Evolutionary conservation across 257 asterid species (phyloP).

Genomic region (Coffea canephora): DNA sequence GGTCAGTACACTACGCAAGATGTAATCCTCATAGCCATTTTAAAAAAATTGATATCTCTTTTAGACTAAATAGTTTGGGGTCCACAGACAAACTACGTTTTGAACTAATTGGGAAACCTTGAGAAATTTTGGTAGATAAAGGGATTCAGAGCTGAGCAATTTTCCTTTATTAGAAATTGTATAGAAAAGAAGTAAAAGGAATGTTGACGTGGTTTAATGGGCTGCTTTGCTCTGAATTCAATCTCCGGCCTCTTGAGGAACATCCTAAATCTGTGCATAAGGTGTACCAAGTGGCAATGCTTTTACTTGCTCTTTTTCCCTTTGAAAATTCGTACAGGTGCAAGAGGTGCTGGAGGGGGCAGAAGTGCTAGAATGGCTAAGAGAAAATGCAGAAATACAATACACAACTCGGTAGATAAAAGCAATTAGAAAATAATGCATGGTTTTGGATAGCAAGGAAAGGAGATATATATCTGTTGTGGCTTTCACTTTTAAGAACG

Average conservation of each 20-base stretch:
- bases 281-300: background rate
- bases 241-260: background rate
- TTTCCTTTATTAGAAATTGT: background rate
- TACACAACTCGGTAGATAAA: conserved; percentile 48
- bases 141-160: background rate
- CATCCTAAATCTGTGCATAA: background rate
- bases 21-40: background rate
- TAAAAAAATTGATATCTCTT: background rate
- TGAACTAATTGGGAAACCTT: background rate
- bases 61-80: background rate
- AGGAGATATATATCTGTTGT: background rate
- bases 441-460: background rate
- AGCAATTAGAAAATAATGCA: background rate
- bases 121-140: background rate
- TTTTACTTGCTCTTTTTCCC: background rate
- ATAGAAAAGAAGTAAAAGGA: background rate
- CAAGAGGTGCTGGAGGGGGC: conserved; percentile 97
- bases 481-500: background rate
- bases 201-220: background rate
- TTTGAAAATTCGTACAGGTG: conserved; percentile 47
- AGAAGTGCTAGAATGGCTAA: conserved; percentile 91
- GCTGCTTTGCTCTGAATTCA: background rate
- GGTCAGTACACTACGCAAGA: conserved; percentile 34
- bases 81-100: background rate
- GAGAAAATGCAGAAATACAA: conserved; percentile 68